Evolutionary conservation across 2,329 filamentous ascomycete species (phyloP).

Genomic region (Fusarium vanettenii): DNA sequence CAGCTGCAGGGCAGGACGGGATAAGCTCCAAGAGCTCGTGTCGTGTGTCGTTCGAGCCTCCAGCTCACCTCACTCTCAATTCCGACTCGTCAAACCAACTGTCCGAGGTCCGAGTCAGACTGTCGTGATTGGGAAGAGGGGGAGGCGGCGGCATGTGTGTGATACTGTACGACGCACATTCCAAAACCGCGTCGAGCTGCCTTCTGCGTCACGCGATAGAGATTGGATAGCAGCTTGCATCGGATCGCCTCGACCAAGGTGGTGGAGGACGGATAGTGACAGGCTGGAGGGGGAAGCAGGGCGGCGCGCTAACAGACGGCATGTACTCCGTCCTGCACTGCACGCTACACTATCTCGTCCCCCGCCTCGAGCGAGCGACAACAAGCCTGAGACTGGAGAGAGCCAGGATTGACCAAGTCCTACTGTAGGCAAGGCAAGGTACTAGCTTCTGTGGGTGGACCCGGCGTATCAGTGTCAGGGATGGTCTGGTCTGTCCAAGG

Average conservation of each 20-base stretch:
- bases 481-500: not conserved
- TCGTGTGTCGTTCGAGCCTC: conserved; percentile 4
- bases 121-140: conserved; percentile 3
- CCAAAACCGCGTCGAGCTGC: not conserved
- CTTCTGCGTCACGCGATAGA: conserved; percentile 7
- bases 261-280: not conserved
- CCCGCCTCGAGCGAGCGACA: not conserved
- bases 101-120: conserved; percentile 19
- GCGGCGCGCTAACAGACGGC: conserved; percentile 3
- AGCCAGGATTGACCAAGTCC: conserved; percentile 15
- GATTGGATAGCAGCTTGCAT: conserved; percentile 2
- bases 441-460: conserved; percentile 16
- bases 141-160: not conserved
- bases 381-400: conserved; percentile 1
- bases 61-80: conserved; percentile 2
- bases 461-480: conserved; percentile 13
- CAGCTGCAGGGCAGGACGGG: not conserved
- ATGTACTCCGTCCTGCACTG: not conserved
- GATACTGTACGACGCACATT: conserved; percentile 9
- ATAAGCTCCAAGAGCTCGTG: not conserved
- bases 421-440: conserved; percentile 13
- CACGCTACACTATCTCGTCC: not conserved
- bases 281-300: not conserved
- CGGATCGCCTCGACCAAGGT: not conserved
- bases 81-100: not conserved